Evolutionary conservation across 768 basidiomycete genomes (phyloP).

Genomic region (Phanerochaete carnosa): DNA sequence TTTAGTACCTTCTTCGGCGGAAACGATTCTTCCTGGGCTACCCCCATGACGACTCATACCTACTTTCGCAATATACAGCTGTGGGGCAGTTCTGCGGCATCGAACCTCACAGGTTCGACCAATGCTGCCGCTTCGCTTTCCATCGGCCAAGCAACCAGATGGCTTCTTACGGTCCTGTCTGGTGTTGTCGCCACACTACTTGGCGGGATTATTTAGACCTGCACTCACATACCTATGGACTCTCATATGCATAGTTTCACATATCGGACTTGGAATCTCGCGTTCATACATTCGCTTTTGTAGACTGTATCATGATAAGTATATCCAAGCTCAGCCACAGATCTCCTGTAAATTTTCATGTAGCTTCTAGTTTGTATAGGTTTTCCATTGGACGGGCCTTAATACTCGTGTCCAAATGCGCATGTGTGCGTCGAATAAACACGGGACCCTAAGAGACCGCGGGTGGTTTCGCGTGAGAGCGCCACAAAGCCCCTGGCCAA

Average conservation of each 20-base stretch:
- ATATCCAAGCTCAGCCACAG: background rate
- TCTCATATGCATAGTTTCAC: background rate
- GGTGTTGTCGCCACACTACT: background rate
- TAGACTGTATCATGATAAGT: background rate
- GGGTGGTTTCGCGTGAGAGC: too few species aligned
- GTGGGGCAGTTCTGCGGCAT: slow-evolving; percentile 53
- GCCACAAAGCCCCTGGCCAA: too few species aligned
- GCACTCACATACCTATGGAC: background rate
- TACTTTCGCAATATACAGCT: slow-evolving; percentile 76
- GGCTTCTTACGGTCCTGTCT: background rate
- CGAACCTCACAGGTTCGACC: slow-evolving; percentile 33
- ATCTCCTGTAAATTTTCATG: background rate
- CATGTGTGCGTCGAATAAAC: too few species aligned
- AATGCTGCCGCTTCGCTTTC: slow-evolving; percentile 11
- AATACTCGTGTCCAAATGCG: too few species aligned
- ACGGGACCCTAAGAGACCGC: too few species aligned
- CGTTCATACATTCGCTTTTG: background rate
- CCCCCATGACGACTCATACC: slow-evolving; percentile 60
- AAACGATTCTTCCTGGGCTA: slow-evolving; percentile 68
- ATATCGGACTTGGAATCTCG: background rate
- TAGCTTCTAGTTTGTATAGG: background rate
- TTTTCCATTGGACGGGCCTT: background rate
- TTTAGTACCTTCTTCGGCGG: slow-evolving; percentile 84
- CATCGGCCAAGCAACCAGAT: background rate
- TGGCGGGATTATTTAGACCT: background rate